Evolutionary conservation across 768 basidiomycete genomes (phyloP), one percentile per base, ranked within the genome.

Genomic region (Trametes maxima): DNA sequence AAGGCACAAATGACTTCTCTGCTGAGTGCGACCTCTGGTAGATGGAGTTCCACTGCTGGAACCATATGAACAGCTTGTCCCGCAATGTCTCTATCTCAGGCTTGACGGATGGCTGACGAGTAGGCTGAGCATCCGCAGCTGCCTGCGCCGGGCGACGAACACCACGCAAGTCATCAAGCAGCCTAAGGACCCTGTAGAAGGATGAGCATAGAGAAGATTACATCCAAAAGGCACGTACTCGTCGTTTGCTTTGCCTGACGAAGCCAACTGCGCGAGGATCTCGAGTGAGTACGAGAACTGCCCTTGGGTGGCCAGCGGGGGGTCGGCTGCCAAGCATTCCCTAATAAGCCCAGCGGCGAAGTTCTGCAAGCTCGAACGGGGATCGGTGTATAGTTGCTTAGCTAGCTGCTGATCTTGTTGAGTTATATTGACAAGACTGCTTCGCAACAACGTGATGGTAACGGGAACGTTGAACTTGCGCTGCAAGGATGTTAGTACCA

Each of bases 391-490:
- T 61, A 98, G 76, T 62, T 88, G 83, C 73, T 95, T 94, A 24
- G 94, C 94, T 40, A 99, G 78, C 72, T 95, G 93, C 64, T 90
- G 87, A 73, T 99, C 97, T 70, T 94, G 88, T 39, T 94, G 84
- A 16, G 79, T 77, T 35, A 86, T 79, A 64, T 83, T 85, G 71
- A 99, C 82, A 22, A 98, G 83, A 51, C 90, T 87, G 55, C 91
- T 91, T 45, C 90, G 86, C 55, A 98, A 78, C 39, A 99, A 82
- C 1, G 93, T 91, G 28, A 93, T 86, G 0, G 95, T 97, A 65
- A 97, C 96, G 12, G 94, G 85, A 12, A 98, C 88, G 70, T 98
- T 98, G 76, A 92, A 90, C 77, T 99, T 99, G 68, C 97, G 93
- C 93, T 95, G 67, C 8, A 52, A 59, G 65, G 64, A 36, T 19